Conservation (phyloP, 169 alveolate genomes). For the Eimeria praecox region DNA sequence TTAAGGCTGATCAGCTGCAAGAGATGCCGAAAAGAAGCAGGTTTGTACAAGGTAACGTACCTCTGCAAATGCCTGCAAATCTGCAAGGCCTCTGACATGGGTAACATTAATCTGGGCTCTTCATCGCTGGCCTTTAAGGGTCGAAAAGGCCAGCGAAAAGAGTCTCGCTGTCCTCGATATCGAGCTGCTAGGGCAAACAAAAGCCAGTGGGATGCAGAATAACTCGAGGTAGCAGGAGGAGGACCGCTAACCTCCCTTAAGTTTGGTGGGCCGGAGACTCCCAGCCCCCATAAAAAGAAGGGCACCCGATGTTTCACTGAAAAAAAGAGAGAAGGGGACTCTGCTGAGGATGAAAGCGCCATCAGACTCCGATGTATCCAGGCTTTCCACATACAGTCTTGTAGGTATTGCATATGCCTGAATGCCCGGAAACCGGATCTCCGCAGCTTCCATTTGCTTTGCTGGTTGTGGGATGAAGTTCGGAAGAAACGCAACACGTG, state of each 20-base stretch:
- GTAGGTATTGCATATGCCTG: not conserved
- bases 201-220: not conserved
- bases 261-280: not conserved
- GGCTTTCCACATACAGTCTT: not conserved
- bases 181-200: not conserved
- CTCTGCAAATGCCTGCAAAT: not conserved
- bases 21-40: too few relatives aligned
- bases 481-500: constrained; percentile 26
- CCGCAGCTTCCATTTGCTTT: not conserved
- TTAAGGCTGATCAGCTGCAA: too few relatives aligned
- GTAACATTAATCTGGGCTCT: not conserved
- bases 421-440: not conserved
- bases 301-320: not conserved
- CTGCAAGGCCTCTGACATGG: not conserved
- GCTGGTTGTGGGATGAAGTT: not conserved
- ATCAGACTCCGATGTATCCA: not conserved
- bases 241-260: not conserved
- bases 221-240: not conserved
- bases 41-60: too few relatives aligned
- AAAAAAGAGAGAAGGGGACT: not conserved
- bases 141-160: not conserved
- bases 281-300: not conserved
- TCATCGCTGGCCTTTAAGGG: not conserved
- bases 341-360: not conserved
- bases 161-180: not conserved